phyloP scores from a whole-genome alignment of 164 flowering plant genomes.

The Macadamia tetraphylla region DNA sequence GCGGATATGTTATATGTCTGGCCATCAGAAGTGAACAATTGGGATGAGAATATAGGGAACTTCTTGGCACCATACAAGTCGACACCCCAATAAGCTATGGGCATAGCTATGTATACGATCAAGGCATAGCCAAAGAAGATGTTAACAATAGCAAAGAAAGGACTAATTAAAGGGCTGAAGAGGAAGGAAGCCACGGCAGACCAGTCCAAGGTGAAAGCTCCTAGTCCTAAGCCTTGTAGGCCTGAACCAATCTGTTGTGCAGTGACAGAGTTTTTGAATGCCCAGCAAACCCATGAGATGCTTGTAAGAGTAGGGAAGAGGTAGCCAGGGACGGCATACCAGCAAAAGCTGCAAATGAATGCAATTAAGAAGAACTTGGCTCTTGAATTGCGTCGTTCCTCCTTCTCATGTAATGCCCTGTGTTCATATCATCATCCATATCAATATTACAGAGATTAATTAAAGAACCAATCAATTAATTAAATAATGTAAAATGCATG shows the following conservation, averaged over 20 bases:
- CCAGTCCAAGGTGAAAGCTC: constrained; percentile 46
- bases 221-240: constrained; percentile 36
- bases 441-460: too few species aligned
- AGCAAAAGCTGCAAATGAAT: constrained; percentile 35
- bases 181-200: constrained; percentile 34
- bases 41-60: constrained; percentile 43
- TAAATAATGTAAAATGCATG: too few species aligned
- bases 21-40: constrained; percentile 33
- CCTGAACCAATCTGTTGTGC: constrained; percentile 52
- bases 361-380: constrained; percentile 41
- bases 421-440: too few species aligned
- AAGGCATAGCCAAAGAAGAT: constrained; percentile 31
- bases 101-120: constrained; percentile 31
- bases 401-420: constrained; percentile 43
- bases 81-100: constrained; percentile 38
- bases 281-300: constrained; percentile 45
- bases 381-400: constrained; percentile 26
- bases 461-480: too few species aligned
- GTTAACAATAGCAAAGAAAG: constrained; percentile 39
- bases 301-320: constrained; percentile 35
- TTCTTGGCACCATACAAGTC: constrained; percentile 30
- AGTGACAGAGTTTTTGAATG: constrained; percentile 39
- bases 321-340: constrained; percentile 43
- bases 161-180: constrained; percentile 35
- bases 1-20: constrained; percentile 27